phyloP scores from a whole-genome alignment of 2,329 filamentous ascomycete genomes.

The Alternaria novae-zelandiae region DNA sequence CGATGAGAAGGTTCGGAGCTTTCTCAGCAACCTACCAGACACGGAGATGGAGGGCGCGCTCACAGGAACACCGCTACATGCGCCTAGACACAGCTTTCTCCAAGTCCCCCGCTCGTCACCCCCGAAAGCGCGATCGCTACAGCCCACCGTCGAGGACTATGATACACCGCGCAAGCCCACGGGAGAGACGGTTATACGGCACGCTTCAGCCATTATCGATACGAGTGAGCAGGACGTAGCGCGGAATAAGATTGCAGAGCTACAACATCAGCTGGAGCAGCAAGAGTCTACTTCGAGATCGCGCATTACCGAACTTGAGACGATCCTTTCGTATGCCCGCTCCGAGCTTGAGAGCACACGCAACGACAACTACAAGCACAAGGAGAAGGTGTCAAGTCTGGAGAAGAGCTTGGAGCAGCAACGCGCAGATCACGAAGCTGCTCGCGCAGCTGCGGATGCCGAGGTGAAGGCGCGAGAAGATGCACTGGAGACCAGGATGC shows the following conservation, averaged over 20 bases:
- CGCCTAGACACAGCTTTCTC: constrained; percentile 32
- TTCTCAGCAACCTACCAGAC: constrained; percentile 47
- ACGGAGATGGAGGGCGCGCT: constrained; percentile 39
- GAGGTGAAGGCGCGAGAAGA: constrained; percentile 28
- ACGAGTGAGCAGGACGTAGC: constrained; percentile 17
- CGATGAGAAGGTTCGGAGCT: constrained; percentile 48
- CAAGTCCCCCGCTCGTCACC: constrained; percentile 35
- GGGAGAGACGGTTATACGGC: constrained; percentile 44
- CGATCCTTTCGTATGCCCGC: constrained; percentile 41
- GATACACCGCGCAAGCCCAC: constrained; percentile 46
- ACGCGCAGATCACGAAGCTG: constrained; percentile 12
- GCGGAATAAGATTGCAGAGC: constrained; percentile 27
- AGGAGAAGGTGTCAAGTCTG: constrained; percentile 26
- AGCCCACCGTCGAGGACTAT: constrained; percentile 46
- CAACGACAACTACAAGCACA: constrained; percentile 39
- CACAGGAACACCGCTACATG: constrained; percentile 34
- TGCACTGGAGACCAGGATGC: constrained; percentile 29
- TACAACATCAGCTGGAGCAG: constrained; percentile 35
- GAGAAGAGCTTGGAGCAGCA: constrained; percentile 25
- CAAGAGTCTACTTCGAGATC: constrained; percentile 36
- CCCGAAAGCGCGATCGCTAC: constrained; percentile 40
- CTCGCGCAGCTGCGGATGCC: constrained; percentile 9
- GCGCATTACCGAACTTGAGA: constrained; percentile 45
- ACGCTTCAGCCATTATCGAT: constrained; percentile 23
- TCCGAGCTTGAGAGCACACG: constrained; percentile 40